phyloP scores from a whole-genome alignment of 2,329 filamentous ascomycete genomes.

The Aulographum hederae region DNA sequence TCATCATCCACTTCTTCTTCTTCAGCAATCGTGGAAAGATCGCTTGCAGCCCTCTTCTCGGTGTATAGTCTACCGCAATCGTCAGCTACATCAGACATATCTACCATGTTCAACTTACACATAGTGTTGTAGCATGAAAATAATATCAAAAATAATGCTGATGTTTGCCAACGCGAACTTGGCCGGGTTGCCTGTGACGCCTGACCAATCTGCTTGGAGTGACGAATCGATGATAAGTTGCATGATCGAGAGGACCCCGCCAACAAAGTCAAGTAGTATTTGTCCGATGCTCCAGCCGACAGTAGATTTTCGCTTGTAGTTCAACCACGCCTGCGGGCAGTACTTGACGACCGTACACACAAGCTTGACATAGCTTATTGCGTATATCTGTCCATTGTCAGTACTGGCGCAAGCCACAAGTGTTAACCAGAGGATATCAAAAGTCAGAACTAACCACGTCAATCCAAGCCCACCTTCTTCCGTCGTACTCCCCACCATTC shows the following conservation, averaged over 20 bases:
- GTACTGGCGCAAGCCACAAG: constrained; percentile 12
- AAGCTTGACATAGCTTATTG: constrained; percentile 76
- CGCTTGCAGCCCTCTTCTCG: too few relatives aligned
- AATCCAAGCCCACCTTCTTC: constrained; percentile 41
- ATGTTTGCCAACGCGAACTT: constrained; percentile 79
- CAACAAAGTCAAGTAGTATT: constrained; percentile 67
- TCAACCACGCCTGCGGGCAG: constrained; percentile 66
- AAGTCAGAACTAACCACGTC: constrained; percentile 32
- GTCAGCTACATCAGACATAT: too few relatives aligned
- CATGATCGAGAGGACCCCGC: constrained; percentile 61
- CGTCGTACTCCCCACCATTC: constrained; percentile 25
- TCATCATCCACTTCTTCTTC: too few relatives aligned
- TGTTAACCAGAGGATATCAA: background rate
- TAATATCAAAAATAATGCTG: constrained; percentile 65
- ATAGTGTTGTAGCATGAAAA: constrained; percentile 84
- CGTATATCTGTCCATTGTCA: constrained; percentile 43
- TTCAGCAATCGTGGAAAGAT: too few relatives aligned
- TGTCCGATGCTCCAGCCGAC: constrained; percentile 72
- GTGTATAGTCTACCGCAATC: too few relatives aligned
- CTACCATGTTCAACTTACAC: too few relatives aligned
- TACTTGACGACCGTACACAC: constrained; percentile 84
- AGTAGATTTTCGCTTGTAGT: constrained; percentile 72
- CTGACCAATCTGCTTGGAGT: constrained; percentile 72
- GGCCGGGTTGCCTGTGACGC: constrained; percentile 80
- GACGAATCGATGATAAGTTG: constrained; percentile 78